Evolutionary conservation across 225 moss, liverwort and hornwort genomes (phyloP).

Genomic region (Neckera pumila): DNA sequence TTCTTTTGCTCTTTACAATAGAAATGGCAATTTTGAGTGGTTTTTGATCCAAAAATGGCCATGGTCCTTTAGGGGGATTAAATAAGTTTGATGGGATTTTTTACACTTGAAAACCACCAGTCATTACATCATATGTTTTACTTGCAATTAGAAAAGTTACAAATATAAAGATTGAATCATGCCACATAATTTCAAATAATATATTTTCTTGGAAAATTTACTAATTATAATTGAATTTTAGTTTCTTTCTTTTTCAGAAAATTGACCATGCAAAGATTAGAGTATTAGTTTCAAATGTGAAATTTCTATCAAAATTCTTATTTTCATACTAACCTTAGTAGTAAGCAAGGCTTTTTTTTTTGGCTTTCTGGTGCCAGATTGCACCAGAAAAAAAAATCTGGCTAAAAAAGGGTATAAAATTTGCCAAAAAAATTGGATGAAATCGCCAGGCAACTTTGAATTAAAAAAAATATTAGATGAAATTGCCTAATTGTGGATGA

Average conservation of each 20-base stretch:
- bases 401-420: too few relatives aligned
- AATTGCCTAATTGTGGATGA: too few relatives aligned
- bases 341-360: too few relatives aligned
- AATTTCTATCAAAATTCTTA: not conserved
- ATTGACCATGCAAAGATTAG: fast-evolving
- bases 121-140: not conserved
- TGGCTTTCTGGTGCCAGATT: too few relatives aligned
- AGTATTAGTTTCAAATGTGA: not conserved
- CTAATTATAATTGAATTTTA: too few relatives aligned
- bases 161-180: fast-evolving
- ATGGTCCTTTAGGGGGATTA: fast-evolving
- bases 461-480: too few relatives aligned
- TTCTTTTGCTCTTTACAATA: too few relatives aligned
- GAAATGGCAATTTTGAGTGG: fast-evolving
- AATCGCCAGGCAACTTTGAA: too few relatives aligned
- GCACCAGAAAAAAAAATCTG: too few relatives aligned
- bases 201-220: not conserved
- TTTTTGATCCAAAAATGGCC: too few relatives aligned
- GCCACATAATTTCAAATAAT: not conserved
- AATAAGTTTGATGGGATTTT: not conserved
- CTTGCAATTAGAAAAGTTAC: not conserved
- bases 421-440: too few relatives aligned
- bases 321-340: not conserved
- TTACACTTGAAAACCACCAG: not conserved
- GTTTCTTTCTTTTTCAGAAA: not conserved